A percentile compares a stretch with the other conserved stretches of the same genome.
Evolutionary conservation across 2,329 filamentous ascomycete genomes (phyloP).

Genomic region (Alternaria sp.): DNA sequence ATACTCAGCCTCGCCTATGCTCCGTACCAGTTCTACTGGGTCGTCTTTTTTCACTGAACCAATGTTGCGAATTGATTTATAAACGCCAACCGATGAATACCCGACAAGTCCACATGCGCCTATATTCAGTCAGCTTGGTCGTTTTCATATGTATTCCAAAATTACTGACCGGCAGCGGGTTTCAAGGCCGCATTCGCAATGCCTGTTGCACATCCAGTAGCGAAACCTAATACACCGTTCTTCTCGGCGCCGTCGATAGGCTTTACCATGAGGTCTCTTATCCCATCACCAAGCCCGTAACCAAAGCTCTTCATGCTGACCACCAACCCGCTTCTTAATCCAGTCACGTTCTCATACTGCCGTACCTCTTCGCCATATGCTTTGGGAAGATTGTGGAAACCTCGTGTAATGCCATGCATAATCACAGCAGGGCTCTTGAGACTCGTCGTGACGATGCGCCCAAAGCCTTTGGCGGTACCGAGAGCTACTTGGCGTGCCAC

Average conservation of each 20-base stretch:
- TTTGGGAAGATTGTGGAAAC: conserved; percentile 84
- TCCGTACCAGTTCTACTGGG: conserved; percentile 18
- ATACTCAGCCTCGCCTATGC: conserved; percentile 28
- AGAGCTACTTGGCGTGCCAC: conserved; percentile 63
- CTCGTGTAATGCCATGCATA: conserved; percentile 78
- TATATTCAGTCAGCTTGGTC: background rate
- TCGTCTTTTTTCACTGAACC: conserved; percentile 20
- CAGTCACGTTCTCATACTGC: conserved; percentile 76
- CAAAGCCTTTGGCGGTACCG: conserved; percentile 70
- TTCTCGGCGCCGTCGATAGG: conserved; percentile 72
- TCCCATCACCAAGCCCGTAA: conserved; percentile 78
- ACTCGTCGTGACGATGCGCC: conserved; percentile 73
- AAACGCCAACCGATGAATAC: conserved; percentile 68
- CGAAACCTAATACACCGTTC: conserved; percentile 68
- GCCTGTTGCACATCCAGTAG: conserved; percentile 82
- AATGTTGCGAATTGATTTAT: conserved; percentile 60
- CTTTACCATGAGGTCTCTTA: conserved; percentile 80
- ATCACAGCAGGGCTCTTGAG: conserved; percentile 83
- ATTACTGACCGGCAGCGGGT: conserved; percentile 65
- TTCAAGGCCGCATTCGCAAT: conserved; percentile 71
- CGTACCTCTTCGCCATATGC: conserved; percentile 84
- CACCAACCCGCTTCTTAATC: conserved; percentile 74
- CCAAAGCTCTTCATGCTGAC: conserved; percentile 80
- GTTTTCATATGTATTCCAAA: background rate
- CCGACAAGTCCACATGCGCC: conserved; percentile 67